A percentile compares a stretch with the other conserved stretches of the same genome.
phyloP scores from a whole-genome alignment of 2,329 filamentous ascomycete genomes.

The Aspergillus pseudoviridinutans region DNA sequence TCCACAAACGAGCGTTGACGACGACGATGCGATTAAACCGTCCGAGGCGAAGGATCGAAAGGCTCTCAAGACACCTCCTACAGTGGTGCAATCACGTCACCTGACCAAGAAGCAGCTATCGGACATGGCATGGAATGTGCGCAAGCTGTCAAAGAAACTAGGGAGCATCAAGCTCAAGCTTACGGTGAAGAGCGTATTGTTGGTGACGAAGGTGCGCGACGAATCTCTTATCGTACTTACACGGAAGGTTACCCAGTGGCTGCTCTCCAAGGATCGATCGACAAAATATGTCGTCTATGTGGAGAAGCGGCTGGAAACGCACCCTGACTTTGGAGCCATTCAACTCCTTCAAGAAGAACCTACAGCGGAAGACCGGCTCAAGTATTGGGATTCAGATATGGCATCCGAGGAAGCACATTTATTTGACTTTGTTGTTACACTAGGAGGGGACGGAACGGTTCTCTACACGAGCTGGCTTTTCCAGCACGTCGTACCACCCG shows the following conservation, averaged over 20 bases:
- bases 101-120: slow-evolving; percentile 91
- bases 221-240: slow-evolving; percentile 72
- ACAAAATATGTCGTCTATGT: slow-evolving; percentile 73
- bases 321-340: slow-evolving; percentile 68
- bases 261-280: slow-evolving; percentile 66
- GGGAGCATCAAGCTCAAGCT: slow-evolving; percentile 79
- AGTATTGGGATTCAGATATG: slow-evolving; percentile 79
- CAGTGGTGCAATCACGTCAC: slow-evolving; percentile 62
- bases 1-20: background rate
- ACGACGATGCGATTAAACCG: background rate
- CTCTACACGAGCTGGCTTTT: slow-evolving; percentile 96
- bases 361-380: slow-evolving; percentile 56
- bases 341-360: slow-evolving; percentile 63
- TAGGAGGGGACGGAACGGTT: slow-evolving; percentile 95
- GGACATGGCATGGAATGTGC: slow-evolving; percentile 95
- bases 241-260: slow-evolving; percentile 72
- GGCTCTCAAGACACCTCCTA: slow-evolving; percentile 21
- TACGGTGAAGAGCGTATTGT: slow-evolving; percentile 75
- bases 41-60: slow-evolving; percentile 9
- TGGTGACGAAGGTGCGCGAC: slow-evolving; percentile 91
- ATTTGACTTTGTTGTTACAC: slow-evolving; percentile 89
- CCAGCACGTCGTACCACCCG: slow-evolving; percentile 88
- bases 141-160: slow-evolving; percentile 81
- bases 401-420: slow-evolving; percentile 74
- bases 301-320: slow-evolving; percentile 68